A percentile compares a stretch with the other conserved stretches of the same genome.
These are phyloP conservation scores for Jatropha curcas DNA, from an alignment of 345 rosid species.

Conservation along the genomic window DNA sequence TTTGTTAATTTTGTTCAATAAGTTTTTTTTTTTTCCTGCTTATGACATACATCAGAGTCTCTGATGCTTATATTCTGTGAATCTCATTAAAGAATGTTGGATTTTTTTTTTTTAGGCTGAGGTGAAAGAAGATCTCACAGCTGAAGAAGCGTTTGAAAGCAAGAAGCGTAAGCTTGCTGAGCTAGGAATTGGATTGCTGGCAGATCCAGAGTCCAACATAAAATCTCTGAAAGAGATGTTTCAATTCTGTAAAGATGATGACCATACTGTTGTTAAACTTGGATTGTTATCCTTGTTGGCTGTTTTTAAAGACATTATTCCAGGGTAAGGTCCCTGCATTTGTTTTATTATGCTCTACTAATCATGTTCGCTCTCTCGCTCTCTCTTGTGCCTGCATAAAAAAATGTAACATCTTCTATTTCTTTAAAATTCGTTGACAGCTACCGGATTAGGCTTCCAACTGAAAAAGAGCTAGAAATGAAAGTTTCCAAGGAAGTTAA, in stretches of 20 bases:
- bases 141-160: conserved; percentile 66
- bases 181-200: conserved; percentile 68
- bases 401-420: not conserved
- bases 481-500: conserved; percentile 93
- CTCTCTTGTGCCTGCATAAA: not conserved
- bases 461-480: conserved; percentile 96
- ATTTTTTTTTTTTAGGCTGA: conserved; percentile 59
- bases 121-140: conserved; percentile 81
- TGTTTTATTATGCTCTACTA: conserved; percentile 9
- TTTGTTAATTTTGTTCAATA: not conserved
- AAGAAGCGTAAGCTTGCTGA: conserved; percentile 78
- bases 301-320: conserved; percentile 88
- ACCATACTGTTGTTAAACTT: conserved; percentile 67
- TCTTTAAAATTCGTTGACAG: conserved; percentile 38
- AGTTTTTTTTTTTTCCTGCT: not conserved
- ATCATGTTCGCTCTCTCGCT: not conserved
- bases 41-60: not conserved
- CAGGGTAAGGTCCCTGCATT: conserved; percentile 57
- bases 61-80: not conserved
- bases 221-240: conserved; percentile 76
- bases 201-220: conserved; percentile 78
- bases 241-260: conserved; percentile 55
- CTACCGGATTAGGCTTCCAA: conserved; percentile 94
- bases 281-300: conserved; percentile 78
- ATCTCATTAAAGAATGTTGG: not conserved